Evolutionary conservation across 768 basidiomycete species (phyloP).

Genomic region (Leucocoprinus sp.): DNA sequence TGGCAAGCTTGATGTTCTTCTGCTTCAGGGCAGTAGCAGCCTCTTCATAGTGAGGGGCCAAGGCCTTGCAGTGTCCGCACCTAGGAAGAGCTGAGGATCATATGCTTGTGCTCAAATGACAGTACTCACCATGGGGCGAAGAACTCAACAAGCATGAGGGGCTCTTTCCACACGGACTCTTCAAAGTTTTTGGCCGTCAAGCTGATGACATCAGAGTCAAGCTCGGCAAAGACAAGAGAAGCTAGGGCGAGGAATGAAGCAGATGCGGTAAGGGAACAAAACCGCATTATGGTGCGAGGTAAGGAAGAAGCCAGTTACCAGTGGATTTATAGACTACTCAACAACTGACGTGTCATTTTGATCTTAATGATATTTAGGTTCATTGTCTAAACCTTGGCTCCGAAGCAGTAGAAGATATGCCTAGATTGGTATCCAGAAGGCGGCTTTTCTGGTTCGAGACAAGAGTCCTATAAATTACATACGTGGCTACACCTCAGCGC

Average conservation of each 20-base stretch:
- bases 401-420: no score
- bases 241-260: constrained; percentile 44
- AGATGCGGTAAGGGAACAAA: constrained; percentile 44
- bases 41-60: constrained; percentile 90
- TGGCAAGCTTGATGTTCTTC: constrained; percentile 83
- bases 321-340: constrained; percentile 12
- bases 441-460: no score
- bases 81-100: constrained; percentile 26
- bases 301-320: constrained; percentile 14
- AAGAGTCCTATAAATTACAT: no score
- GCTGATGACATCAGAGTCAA: constrained; percentile 73
- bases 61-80: constrained; percentile 95
- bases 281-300: constrained; percentile 49
- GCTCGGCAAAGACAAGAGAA: constrained; percentile 46
- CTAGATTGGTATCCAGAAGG: no score
- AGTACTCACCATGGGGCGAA: constrained; percentile 71
- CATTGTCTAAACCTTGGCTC: no score
- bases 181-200: constrained; percentile 68
- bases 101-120: background rate
- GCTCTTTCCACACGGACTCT: constrained; percentile 51
- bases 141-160: constrained; percentile 89
- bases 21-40: constrained; percentile 91
- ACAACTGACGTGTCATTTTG: constrained; percentile 45
- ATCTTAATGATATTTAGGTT: background rate
- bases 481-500: constrained; percentile 9